Base-by-base conservation (phyloP, 331 rosid species). In the Cucumis variabilis region DNA sequence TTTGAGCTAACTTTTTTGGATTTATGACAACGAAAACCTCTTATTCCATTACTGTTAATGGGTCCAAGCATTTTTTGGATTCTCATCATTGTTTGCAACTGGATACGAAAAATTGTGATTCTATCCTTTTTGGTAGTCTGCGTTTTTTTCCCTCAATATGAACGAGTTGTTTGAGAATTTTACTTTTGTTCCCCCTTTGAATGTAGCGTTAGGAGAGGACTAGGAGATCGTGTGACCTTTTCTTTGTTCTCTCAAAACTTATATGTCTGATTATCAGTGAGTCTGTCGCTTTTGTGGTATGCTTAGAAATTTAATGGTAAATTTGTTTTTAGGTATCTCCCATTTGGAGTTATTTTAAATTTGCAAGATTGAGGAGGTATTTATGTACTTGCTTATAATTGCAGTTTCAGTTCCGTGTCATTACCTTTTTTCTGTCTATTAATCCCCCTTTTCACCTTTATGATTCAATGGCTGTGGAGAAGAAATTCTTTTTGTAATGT, bases 51-150 rank as follows among this genome's bases (percentile, higher is more conserved):
- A 88, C 93, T 27, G 44, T 77, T 15, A 88, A 77, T 83, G 9
- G 86, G 72, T 91, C 90, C 82, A 27, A 84, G 12, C 92, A 78
- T 58, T 73, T 44, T 51, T 20, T 44, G 30, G 25, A 44, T 84
- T 51, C 88, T 66, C 89, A 6, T 88, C 89, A 53, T 58, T 76
- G 13, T 85, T 51, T 84, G 63, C 58, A 74, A 74, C 81, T 74
- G 9, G 76, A 71, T 62, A 86, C 58, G 94, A 98, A 94, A 92
- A n/a, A n/a, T n/a, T n/a, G n/a, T n/a, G n/a, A n/a, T n/a, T n/a
- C n/a, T n/a, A n/a, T n/a, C n/a, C n/a, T 20, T 21, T 23, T 74
- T 46, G 7, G 60, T 14, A 53, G 2, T 13, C 60, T 53, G 16
- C 17, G n/a, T n/a, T n/a, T 66, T 25, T 80, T 67, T 41, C 48